phyloP scores from a whole-genome alignment of 352 stramenopile species.

The Saprolegnia diclina region DNA sequence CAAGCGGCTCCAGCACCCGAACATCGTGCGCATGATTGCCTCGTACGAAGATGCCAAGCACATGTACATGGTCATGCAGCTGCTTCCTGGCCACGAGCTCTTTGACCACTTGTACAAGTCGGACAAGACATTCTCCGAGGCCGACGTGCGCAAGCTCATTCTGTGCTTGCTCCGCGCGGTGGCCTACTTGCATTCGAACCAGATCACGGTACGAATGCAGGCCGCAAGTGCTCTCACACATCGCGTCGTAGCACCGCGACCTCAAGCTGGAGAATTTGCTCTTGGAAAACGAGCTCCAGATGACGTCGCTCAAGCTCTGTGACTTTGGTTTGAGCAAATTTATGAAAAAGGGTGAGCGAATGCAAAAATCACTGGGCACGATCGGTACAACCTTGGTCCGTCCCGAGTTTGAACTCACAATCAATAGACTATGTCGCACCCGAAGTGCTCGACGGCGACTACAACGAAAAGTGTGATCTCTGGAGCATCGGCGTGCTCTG shows the following conservation, averaged over 20 bases:
- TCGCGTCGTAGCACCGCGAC: slow-evolving; percentile 43
- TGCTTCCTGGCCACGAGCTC: slow-evolving; percentile 76
- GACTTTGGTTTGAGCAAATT: slow-evolving; percentile 77
- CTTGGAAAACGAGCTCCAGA: slow-evolving; percentile 55
- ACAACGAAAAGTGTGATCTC: slow-evolving; percentile 72
- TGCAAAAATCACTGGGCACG: slow-evolving; percentile 67
- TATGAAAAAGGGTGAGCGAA: slow-evolving; percentile 63
- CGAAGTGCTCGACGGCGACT: slow-evolving; percentile 75
- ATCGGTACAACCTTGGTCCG: slow-evolving; percentile 32
- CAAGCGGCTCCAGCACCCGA: slow-evolving; percentile 68
- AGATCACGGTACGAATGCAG: slow-evolving; percentile 39
- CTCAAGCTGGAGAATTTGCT: slow-evolving; percentile 81
- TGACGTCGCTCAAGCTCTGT: slow-evolving; percentile 68
- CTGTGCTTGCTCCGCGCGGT: slow-evolving; percentile 50
- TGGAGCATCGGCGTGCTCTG: slow-evolving; percentile 78
- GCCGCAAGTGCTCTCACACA: not conserved
- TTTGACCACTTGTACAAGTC: slow-evolving; percentile 73
- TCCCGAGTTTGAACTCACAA: not conserved
- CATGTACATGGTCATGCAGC: slow-evolving; percentile 86
- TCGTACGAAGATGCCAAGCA: slow-evolving; percentile 72
- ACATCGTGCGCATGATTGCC: slow-evolving; percentile 71
- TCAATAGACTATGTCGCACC: slow-evolving; percentile 63
- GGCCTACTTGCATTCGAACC: slow-evolving; percentile 73
- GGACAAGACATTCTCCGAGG: slow-evolving; percentile 53
- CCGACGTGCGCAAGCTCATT: slow-evolving; percentile 61